Evolutionary conservation across 2,329 filamentous ascomycete genomes (phyloP), one percentile per base, ranked within the genome.

Genomic region (Phaeophleospora eucalypticola): DNA sequence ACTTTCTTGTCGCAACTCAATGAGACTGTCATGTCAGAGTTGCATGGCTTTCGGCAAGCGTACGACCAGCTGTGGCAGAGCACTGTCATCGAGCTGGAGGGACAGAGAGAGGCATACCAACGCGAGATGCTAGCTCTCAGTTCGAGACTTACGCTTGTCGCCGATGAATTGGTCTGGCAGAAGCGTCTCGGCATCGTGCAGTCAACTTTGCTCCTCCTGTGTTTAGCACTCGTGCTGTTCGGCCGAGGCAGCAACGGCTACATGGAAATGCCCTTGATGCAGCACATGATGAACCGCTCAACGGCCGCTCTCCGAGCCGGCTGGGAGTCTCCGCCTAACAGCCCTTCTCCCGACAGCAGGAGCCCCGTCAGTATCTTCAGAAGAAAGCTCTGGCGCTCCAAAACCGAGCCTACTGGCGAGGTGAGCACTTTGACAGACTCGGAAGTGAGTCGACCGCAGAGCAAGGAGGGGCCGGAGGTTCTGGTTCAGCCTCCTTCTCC

Each of bases 1-100:
- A 75, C 77, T 1, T 96, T 96, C 62, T 76, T 97, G 12, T 82
- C 89, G 50, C 81, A 82, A 32, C 76, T 98, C n/a, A 98, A 98
- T 66, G 77, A 75, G 38, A 96, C 90, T 0, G 89, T 97, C 1
- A 77, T 95, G 33, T 77, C 80, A 14, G 93, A 98, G 66, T 74
- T 95, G 29, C 81, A 81, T 52, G 81, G 78, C 41, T 85, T 93
- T 53, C 81, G 88, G 43, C 81, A 84, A 48, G 87, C 96, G 65
- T 97, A 97, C 66, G 91, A 97, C 63, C 88, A 96, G 62, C 83
- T 97, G 10, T 97, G 91, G 90, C 90, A 95, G 68, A 91, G 87
- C 16, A 96, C 94, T 9, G 85, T 96, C 17, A 84, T 95, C 45
- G 90, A 94, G 21, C 80, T 97, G 12, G 89, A 96, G 65, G 84